These are phyloP conservation scores for Verticillium tricorpus DNA, from an alignment of 2,329 filamentous ascomycete genomes.

Conservation along the genomic window DNA sequence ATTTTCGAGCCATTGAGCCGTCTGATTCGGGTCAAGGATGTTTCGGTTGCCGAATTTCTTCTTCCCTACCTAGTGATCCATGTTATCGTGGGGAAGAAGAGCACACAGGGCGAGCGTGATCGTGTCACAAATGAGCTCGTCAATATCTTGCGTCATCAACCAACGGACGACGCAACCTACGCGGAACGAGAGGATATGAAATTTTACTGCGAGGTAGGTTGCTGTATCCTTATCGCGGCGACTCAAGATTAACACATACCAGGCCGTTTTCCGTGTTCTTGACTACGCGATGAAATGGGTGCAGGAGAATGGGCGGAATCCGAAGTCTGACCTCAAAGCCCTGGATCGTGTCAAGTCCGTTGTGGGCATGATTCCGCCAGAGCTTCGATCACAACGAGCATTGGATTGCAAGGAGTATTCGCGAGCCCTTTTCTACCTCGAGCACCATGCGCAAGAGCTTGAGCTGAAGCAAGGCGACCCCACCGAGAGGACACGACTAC, in stretches of 20 bases:
- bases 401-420: slow-evolving; percentile 94
- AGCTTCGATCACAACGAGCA: slow-evolving; percentile 74
- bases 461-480: slow-evolving; percentile 39
- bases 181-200: slow-evolving; percentile 71
- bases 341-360: slow-evolving; percentile 44
- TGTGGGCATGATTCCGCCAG: slow-evolving; percentile 62
- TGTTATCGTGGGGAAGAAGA: slow-evolving; percentile 66
- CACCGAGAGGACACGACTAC: slow-evolving; percentile 57
- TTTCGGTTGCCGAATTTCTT: slow-evolving; percentile 81
- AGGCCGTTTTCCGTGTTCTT: slow-evolving; percentile 85
- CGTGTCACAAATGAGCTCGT: slow-evolving; percentile 71
- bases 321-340: slow-evolving; percentile 40
- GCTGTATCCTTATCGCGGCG: not conserved
- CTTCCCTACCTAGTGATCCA: slow-evolving; percentile 85
- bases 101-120: slow-evolving; percentile 54
- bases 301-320: slow-evolving; percentile 60
- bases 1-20: slow-evolving; percentile 79
- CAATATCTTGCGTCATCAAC: slow-evolving; percentile 63
- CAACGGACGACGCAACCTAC: slow-evolving; percentile 46
- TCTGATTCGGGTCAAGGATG: slow-evolving; percentile 79
- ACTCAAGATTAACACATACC: slow-evolving; percentile 12
- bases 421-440: slow-evolving; percentile 87
- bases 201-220: slow-evolving; percentile 76
- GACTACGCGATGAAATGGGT: slow-evolving; percentile 92
- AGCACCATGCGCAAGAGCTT: slow-evolving; percentile 70